Base-by-base conservation (phyloP, 805 yeast species). In the Lachancea mirantina region DNA sequence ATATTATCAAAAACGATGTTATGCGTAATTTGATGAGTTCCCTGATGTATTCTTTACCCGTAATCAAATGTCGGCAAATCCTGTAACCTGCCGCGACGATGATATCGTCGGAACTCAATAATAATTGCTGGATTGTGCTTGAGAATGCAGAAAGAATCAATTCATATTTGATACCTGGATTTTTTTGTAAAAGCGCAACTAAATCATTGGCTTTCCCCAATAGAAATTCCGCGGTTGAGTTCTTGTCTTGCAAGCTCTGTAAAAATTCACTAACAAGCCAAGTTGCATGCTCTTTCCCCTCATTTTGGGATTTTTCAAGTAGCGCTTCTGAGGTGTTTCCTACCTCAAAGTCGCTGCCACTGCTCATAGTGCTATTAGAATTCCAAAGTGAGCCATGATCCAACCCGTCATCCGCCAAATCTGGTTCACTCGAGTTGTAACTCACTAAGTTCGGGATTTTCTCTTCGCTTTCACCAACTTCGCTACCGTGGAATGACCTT, bases 81-180 rank as follows among this genome's bases (percentile, higher is more conserved):
- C 94, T 64, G 53, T 76, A 85, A 0, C 88, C 95, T 2, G 85
- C 70, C 0, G 88, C 81, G 6, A 78, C 67, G 1, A 84, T 79
- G 36, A 74, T 77, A 18, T 76, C 66, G 28, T 72, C 67, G 5
- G 64, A 64, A 45, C 73, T 76, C 17, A 73, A 61, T 14, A 88
- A 55, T 50, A 85, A 62, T 14, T 68, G 67, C 45, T 76, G 82
- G 8, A 88, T 65, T 19, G 75, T 59, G 31, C 64, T 65, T 16
- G 81, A 62, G 32, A 79, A 70, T 1, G 76, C 71, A 14, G 72
- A 64, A 11, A 80, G 50, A 2, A 70, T 76, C 19, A 88, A 61
- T 31, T 84, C 94, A 20, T 70, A 62, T 46, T 75, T 74, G 20
- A 85, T 61, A 17, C 65, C 62, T 0, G 88, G 82, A 46, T 78